A percentile compares a stretch with the other conserved stretches of the same genome.
These are phyloP conservation scores for Peterozyma toletana DNA, from an alignment of 805 yeast species.

Conservation along the genomic window DNA sequence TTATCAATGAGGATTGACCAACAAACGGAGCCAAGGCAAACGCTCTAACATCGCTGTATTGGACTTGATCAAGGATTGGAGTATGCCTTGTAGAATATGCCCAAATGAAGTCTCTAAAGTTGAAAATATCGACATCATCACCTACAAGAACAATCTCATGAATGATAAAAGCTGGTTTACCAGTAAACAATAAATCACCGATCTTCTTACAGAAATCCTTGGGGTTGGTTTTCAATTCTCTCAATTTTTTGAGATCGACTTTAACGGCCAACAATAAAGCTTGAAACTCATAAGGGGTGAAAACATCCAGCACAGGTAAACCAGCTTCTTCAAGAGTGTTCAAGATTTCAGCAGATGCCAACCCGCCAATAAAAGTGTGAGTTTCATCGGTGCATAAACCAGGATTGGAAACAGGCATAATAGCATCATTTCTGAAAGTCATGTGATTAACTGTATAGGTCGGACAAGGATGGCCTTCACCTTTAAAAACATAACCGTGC, in stretches of 20 bases:
- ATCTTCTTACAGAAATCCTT: constrained; percentile 14
- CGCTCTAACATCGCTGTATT: too few species aligned
- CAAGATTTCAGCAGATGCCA: constrained; percentile 14
- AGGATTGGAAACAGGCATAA: constrained; percentile 20
- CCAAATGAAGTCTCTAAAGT: constrained; percentile 19
- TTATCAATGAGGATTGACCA: too few species aligned
- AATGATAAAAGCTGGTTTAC: constrained; percentile 13
- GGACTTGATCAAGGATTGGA: too few species aligned
- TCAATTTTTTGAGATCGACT: constrained; percentile 15
- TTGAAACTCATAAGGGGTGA: constrained; percentile 20
- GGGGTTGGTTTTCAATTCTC: constrained; percentile 13
- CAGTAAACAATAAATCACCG: constrained; percentile 13
- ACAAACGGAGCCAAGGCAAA: too few species aligned
- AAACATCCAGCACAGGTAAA: constrained; percentile 16
- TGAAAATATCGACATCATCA: constrained; percentile 20
- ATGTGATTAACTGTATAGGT: constrained; percentile 16
- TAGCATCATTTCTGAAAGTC: constrained; percentile 17
- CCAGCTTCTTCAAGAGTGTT: constrained; percentile 8
- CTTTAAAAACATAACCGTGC: constrained; percentile 21
- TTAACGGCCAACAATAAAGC: constrained; percentile 17
- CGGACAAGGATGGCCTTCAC: constrained; percentile 19
- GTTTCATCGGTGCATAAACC: constrained; percentile 21
- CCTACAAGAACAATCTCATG: constrained; percentile 20
- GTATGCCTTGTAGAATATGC: constrained; percentile 21
- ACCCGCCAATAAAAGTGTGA: constrained; percentile 20